phyloP scores from a whole-genome alignment of 139 green algal species.

The Deuterostichococcus epilithicus region DNA sequence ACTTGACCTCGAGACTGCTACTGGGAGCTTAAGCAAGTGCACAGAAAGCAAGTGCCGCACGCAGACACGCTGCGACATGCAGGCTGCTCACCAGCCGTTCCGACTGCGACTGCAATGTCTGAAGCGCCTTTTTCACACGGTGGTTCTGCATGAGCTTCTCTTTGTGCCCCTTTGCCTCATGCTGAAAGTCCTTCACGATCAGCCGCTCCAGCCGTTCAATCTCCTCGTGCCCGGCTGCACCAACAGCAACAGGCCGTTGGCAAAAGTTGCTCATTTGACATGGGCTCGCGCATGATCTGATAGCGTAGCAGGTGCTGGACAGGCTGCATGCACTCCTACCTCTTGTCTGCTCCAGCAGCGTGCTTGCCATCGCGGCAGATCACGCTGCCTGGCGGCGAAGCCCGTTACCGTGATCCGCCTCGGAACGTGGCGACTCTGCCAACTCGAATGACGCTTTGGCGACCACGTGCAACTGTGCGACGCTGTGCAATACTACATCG shows the following conservation, averaged over 20 bases:
- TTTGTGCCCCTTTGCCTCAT: conserved; percentile 73
- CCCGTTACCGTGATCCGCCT: no score
- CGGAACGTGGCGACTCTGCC: no score
- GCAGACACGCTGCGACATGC: background rate
- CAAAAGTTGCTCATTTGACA: background rate
- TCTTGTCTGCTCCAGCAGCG: conserved; percentile 88
- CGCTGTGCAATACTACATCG: no score
- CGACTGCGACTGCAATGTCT: conserved; percentile 68
- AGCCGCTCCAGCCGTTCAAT: conserved; percentile 83
- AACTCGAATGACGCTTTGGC: no score
- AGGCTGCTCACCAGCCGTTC: conserved; percentile 68
- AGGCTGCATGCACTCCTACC: conserved; percentile 27
- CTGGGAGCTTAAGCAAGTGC: no score
- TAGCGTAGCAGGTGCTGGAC: no score
- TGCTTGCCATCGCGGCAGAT: conserved; percentile 66
- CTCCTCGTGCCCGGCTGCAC: conserved; percentile 83
- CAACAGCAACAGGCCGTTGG: background rate
- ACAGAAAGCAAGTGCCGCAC: no score
- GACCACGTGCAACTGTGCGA: no score
- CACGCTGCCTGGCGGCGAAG: no score
- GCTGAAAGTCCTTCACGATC: conserved; percentile 80
- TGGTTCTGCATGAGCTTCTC: conserved; percentile 73
- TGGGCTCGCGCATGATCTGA: background rate
- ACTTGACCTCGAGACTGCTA: no score
- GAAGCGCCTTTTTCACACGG: conserved; percentile 73